Conservation (phyloP, 768 basidiomycete species). For the Lanmaoa pseudosensibilis region DNA sequence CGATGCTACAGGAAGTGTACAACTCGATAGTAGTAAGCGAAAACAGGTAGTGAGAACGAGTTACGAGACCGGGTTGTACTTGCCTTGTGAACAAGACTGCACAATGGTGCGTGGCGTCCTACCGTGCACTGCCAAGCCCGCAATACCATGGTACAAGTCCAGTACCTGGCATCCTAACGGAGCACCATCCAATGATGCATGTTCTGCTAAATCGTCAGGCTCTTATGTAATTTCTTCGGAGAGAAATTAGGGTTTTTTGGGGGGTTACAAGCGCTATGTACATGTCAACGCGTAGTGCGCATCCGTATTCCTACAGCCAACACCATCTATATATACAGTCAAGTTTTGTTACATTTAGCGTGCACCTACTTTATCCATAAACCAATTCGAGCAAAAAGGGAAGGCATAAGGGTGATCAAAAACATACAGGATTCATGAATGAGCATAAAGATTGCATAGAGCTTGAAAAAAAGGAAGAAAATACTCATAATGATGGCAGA, state of each 20-base stretch:
- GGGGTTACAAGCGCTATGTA: too few species aligned
- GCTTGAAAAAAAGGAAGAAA: background rate
- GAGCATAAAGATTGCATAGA: conserved; percentile 1
- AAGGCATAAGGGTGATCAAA: background rate
- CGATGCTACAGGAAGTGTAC: too few species aligned
- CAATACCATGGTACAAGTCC: background rate
- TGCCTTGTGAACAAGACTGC: background rate
- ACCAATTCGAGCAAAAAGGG: too few species aligned
- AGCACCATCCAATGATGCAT: too few species aligned
- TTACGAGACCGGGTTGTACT: background rate
- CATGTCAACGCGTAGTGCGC: background rate
- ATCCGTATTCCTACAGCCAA: background rate
- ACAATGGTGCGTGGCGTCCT: background rate
- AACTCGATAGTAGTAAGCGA: background rate
- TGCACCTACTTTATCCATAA: background rate
- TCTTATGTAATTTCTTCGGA: too few species aligned
- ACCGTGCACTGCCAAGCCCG: background rate
- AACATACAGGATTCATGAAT: conserved; percentile 1
- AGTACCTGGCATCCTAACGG: too few species aligned
- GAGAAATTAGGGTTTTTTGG: too few species aligned
- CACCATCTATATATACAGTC: background rate
- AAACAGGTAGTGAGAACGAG: background rate
- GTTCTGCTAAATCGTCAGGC: too few species aligned
- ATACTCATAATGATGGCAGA: background rate
- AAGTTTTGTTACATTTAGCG: background rate